Evolutionary conservation across 805 yeast genomes (phyloP), one percentile per base, ranked within the genome.

Genomic region (Schwanniomyces sp.): DNA sequence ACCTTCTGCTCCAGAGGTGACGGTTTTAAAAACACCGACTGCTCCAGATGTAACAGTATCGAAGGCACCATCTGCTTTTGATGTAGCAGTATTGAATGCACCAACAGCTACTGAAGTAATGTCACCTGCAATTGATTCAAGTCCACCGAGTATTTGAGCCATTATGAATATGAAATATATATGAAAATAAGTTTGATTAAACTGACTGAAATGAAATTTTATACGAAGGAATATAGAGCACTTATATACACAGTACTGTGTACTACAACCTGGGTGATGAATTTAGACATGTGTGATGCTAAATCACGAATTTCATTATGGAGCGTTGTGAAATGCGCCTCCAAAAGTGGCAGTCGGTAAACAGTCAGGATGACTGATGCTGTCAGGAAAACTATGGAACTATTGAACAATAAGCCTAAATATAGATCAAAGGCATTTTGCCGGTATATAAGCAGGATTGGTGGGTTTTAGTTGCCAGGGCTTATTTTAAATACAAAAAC

Each of bases 401-500:
- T 27, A 10, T 4, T 27, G 30, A 11, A 11, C 12, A 10, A 27
- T 27, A 7, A 27, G 3, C 12, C 30, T 9, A 10, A 11, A 27
- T 4, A 10, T 27, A 27, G 30, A 27, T 10, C 12, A 11, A 10
- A 27, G 30, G 12, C 2, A 21, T 27, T 8, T 27, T 27, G 12
- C 30, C 12, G 12, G 30, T 27, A 27, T 10, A 27, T 27, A 27
- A 27, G 30, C 3, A 27, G 4, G 6, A 2, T 27, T 27, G 30
- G 30, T 27, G 30, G 6, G 3, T 27, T 11, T 27, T 10, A 7
- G 12, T 7, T 10, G 8, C 30, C 30, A 27, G 8, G 30, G 30
- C 30, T 27, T 7, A 27, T 27, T 4, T 46, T 42, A 34, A 44
- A 54, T 45, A 51, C 45, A 28, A 21, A 21, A 21, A 21, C 24